These are phyloP conservation scores for Conticribra weissflogii DNA, from an alignment of 108 stramenopile genomes.

Conservation along the genomic window DNA sequence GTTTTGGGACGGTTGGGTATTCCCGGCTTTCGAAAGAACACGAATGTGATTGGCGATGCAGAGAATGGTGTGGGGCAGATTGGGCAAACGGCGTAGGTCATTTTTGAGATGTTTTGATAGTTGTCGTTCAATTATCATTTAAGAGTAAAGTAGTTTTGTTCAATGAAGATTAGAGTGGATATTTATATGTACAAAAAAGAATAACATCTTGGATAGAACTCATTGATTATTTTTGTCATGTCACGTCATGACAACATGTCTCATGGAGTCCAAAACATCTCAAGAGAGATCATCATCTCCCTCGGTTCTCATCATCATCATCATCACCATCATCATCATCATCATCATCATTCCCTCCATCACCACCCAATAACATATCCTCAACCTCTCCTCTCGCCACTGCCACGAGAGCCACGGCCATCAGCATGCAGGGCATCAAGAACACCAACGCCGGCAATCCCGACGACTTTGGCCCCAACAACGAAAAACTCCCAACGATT, in stretches of 20 bases:
- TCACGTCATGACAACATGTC: no score
- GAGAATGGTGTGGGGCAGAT: background rate
- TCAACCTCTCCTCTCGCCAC: conserved; percentile 28
- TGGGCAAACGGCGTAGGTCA: background rate
- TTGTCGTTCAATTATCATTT: no score
- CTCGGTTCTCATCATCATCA: no score
- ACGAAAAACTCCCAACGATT: conserved; percentile 44
- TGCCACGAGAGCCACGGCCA: conserved; percentile 24
- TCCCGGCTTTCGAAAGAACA: conserved; percentile 39
- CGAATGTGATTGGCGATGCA: background rate
- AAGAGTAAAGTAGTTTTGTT: no score
- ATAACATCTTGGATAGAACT: no score
- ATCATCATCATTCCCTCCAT: background rate
- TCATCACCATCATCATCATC: background rate
- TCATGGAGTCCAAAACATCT: no score
- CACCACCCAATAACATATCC: conserved; percentile 11
- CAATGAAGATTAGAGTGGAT: no score
- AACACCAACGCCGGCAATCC: conserved; percentile 57
- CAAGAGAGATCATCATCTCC: no score
- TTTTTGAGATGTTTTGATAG: no score
- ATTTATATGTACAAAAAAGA: no score
- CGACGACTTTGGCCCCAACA: conserved; percentile 21
- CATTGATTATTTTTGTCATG: no score
- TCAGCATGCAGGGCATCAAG: conserved; percentile 49
- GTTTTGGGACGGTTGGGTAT: conserved; percentile 35